Percentiles rank a stretch among this genome's conserved stretches.
phyloP scores from a whole-genome alignment of 2,329 filamentous ascomycete genomes.

The Arthrobotrys entomopaga region DNA sequence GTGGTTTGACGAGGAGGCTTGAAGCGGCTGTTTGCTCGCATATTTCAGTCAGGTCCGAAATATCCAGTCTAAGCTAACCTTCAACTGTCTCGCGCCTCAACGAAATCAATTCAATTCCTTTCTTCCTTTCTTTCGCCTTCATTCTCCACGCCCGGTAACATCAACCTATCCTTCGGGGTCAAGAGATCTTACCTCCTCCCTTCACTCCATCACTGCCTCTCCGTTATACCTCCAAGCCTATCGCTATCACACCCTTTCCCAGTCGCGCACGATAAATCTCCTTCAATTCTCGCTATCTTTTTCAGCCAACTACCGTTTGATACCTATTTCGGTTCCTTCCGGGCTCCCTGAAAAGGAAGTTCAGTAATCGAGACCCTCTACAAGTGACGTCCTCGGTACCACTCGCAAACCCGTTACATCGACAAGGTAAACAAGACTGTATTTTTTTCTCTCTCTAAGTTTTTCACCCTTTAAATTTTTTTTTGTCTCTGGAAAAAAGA shows the following conservation, averaged over 20 bases:
- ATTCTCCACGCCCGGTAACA: constrained; percentile 11
- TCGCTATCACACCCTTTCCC: constrained; percentile 5
- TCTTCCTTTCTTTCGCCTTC: background rate
- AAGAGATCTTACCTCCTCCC: constrained; percentile 11
- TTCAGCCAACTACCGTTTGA: constrained; percentile 13
- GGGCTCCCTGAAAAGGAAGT: constrained; percentile 45
- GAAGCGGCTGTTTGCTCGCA: constrained; percentile 52
- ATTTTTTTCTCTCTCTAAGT: constrained; percentile 25
- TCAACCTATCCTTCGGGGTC: constrained; percentile 8
- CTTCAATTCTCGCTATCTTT: constrained; percentile 31
- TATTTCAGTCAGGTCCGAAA: constrained; percentile 12
- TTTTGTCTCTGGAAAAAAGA: background rate
- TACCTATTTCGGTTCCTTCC: constrained; percentile 51
- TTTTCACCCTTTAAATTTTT: background rate
- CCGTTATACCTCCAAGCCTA: constrained; percentile 5
- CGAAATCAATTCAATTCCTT: constrained; percentile 23
- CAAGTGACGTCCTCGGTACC: constrained; percentile 37
- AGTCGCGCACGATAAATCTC: constrained; percentile 21
- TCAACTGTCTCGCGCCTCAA: constrained; percentile 9
- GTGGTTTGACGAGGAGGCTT: constrained; percentile 29
- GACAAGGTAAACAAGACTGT: constrained; percentile 23
- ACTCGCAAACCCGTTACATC: constrained; percentile 38
- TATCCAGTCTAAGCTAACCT: background rate
- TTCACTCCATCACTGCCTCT: background rate
- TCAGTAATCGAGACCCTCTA: constrained; percentile 36